phyloP scores from a whole-genome alignment of 164 flowering plant species.

The Akebia trifoliata region DNA sequence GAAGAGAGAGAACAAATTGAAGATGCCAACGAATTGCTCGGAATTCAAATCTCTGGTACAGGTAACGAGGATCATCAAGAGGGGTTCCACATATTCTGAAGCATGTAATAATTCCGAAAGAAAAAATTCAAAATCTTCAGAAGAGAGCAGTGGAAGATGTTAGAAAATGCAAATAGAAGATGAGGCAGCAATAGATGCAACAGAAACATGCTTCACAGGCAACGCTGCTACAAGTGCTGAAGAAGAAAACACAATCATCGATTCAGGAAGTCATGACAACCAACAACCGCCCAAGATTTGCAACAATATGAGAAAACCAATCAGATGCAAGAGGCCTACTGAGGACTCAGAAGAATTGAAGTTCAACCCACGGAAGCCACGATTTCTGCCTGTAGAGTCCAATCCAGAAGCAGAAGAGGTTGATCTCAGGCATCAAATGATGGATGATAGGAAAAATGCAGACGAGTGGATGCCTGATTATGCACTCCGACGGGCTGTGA shows the following conservation, averaged over 20 bases:
- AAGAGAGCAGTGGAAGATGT: slow-evolving; percentile 6
- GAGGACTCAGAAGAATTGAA: slow-evolving; percentile 44
- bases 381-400: slow-evolving; percentile 35
- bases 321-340: slow-evolving; percentile 36
- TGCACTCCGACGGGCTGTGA: slow-evolving; percentile 67
- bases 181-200: not conserved
- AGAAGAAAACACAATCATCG: slow-evolving; percentile 12
- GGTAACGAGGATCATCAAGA: slow-evolving; percentile 10
- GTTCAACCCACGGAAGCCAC: slow-evolving; percentile 54
- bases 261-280: slow-evolving; percentile 11
- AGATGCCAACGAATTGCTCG: slow-evolving; percentile 5
- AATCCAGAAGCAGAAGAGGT: slow-evolving; percentile 58
- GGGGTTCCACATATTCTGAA: slow-evolving; percentile 6
- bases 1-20: not conserved
- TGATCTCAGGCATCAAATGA: slow-evolving; percentile 53
- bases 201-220: slow-evolving; percentile 12
- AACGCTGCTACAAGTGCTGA: slow-evolving; percentile 6
- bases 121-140: slow-evolving; percentile 4
- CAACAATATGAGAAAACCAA: slow-evolving; percentile 46
- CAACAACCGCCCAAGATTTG: slow-evolving; percentile 29
- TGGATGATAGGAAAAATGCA: slow-evolving; percentile 52
- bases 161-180: slow-evolving; percentile 15
- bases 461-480: slow-evolving; percentile 94
- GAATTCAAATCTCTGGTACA: slow-evolving; percentile 12
- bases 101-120: slow-evolving; percentile 1